Evolutionary conservation across 306 rosid genomes (phyloP).

Genomic region (Fragaria iinumae): DNA sequence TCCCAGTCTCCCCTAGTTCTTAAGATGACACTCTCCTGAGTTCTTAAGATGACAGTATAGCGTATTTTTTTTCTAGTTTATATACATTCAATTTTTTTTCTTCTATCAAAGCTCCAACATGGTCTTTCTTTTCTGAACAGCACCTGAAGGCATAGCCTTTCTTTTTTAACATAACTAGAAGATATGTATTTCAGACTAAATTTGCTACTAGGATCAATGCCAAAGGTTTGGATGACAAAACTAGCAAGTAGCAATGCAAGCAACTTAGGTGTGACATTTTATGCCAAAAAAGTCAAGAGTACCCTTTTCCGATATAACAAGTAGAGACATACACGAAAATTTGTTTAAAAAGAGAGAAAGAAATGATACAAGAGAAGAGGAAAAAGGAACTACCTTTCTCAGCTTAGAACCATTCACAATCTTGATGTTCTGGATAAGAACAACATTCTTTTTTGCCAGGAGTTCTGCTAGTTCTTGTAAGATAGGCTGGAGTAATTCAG

Average conservation of each 20-base stretch:
- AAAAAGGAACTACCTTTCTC: slow-evolving; percentile 53
- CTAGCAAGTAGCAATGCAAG: neutral
- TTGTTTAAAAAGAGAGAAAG: neutral
- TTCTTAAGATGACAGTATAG: neutral
- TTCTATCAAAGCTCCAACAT: neutral
- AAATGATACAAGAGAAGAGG: neutral
- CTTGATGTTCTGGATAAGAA: slow-evolving; percentile 52
- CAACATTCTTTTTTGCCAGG: slow-evolving; percentile 57
- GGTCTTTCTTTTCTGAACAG: neutral
- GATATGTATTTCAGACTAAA: neutral
- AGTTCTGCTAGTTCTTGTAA: slow-evolving; percentile 78
- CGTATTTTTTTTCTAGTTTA: neutral
- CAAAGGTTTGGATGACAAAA: neutral
- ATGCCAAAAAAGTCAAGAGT: neutral
- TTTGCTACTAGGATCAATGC: neutral
- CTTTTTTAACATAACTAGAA: neutral
- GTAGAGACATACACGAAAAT: neutral
- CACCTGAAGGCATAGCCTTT: neutral
- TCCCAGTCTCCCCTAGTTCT: neutral
- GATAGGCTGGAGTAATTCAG: slow-evolving; percentile 78
- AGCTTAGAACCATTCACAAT: slow-evolving; percentile 67
- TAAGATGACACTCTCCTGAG: neutral
- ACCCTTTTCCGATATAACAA: neutral
- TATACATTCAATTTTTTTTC: neutral
- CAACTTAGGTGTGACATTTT: neutral